These are phyloP conservation scores for Cyberlindnera meyerae DNA, from an alignment of 805 yeast species.

Conservation along the genomic window DNA sequence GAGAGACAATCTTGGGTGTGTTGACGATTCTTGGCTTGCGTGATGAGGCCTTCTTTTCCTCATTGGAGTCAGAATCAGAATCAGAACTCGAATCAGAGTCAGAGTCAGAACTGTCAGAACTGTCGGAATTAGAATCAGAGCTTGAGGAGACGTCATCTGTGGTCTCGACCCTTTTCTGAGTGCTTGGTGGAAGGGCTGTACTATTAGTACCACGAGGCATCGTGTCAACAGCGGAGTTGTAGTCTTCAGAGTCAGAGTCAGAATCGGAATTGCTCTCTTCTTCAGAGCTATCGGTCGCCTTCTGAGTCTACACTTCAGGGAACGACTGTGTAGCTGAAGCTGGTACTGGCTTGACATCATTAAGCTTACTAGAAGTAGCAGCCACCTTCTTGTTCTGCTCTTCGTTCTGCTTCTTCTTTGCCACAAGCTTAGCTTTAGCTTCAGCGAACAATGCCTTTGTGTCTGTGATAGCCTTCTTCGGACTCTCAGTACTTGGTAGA, in stretches of 20 bases:
- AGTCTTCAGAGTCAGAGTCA: slow-evolving; percentile 39
- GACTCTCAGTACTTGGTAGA: slow-evolving; percentile 7
- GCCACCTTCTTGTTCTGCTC: slow-evolving; percentile 2
- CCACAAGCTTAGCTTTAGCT: slow-evolving; percentile 13
- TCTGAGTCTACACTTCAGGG: not conserved
- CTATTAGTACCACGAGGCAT: slow-evolving; percentile 15
- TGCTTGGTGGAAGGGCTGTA: too few species aligned
- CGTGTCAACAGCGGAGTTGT: slow-evolving; percentile 22
- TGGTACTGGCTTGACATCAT: not conserved
- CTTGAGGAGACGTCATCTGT: slow-evolving; percentile 7
- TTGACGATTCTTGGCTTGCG: slow-evolving; percentile 40
- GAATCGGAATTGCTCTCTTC: slow-evolving; percentile 32
- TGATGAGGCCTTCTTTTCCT: slow-evolving; percentile 25
- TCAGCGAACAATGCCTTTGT: slow-evolving; percentile 9
- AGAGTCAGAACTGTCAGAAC: slow-evolving; percentile 20
- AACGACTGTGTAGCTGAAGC: not conserved
- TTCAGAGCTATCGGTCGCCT: not conserved
- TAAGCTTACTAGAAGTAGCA: not conserved
- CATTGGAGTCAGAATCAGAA: slow-evolving; percentile 20
- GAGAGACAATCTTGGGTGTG: slow-evolving; percentile 36
- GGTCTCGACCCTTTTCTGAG: not conserved
- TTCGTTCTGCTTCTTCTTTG: slow-evolving; percentile 8
- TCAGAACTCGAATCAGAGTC: slow-evolving; percentile 25
- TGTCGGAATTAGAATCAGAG: slow-evolving; percentile 30
- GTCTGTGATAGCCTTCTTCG: slow-evolving; percentile 4